These are phyloP conservation scores for Trichoderma sp. DNA, from an alignment of 2,329 filamentous ascomycete species.

Conservation along the genomic window DNA sequence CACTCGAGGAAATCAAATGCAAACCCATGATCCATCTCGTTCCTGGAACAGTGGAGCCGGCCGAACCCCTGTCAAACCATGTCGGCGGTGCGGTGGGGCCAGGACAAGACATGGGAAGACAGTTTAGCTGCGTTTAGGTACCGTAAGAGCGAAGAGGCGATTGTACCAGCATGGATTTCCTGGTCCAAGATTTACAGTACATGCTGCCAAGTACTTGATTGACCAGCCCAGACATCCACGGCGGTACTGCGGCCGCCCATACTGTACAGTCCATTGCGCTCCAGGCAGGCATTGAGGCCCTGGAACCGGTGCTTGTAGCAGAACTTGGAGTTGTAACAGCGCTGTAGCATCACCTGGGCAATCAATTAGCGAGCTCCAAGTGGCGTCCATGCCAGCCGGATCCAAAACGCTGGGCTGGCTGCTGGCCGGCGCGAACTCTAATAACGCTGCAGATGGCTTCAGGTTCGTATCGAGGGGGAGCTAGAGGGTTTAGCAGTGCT, in stretches of 20 bases:
- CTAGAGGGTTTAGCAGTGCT: neutral
- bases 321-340: neutral
- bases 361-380: neutral
- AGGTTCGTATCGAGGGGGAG: neutral
- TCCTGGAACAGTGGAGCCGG: constrained; percentile 20
- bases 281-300: neutral
- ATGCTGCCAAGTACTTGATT: too few relatives aligned
- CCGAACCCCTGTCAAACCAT: neutral
- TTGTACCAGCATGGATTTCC: neutral
- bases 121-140: neutral
- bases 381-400: neutral
- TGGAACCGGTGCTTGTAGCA: neutral
- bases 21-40: constrained; percentile 6
- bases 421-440: neutral
- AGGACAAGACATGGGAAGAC: neutral
- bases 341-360: neutral
- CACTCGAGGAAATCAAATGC: neutral
- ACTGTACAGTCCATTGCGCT: neutral
- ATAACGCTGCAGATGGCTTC: constrained; percentile 1
- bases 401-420: constrained; percentile 18
- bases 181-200: neutral
- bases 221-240: neutral
- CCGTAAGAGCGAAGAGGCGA: neutral
- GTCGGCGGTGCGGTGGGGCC: neutral
- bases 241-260: neutral